Evolutionary conservation across 2,329 filamentous ascomycete species (phyloP), one percentile per base, ranked within the genome.

Genomic region (Aspergillus ruber): DNA sequence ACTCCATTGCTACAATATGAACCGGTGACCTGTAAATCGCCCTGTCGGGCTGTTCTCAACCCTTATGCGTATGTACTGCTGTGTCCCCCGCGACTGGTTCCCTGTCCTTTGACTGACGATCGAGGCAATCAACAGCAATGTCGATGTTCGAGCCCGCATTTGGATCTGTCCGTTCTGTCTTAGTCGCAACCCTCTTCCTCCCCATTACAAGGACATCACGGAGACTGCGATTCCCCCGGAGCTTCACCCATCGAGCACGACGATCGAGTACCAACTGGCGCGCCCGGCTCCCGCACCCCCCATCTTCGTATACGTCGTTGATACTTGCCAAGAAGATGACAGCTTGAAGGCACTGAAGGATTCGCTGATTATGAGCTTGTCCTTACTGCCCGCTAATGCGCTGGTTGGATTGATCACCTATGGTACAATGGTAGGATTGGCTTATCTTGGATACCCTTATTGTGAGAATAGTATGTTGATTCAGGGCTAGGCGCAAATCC

Each of bases 21-120:
- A 72, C 93, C 93, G 15, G 89, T 98, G 38, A 90, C 88, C 52
- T 98, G 93, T 83, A 96, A 96, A 73, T 82, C 87, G 67, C 93
- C 93, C 52, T 98, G 93, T 72, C 86, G 90, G 70, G 91, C 91
- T 46, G 90, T 97, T 33, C 78, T 98, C 68, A 98, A 98, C 68
- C 93, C 93, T 40, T 97, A 90, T 77, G 96, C 91, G 90, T 94
- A 79, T 63, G 81, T 50, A 20, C 38, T 36, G 12, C 20, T 40
- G 36, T 39, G 2, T 39, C 39, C 51, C 23, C 25, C 40, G 29
- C n/a, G 20, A 15, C 36, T 13, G n/a, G 38, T 12, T 20, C 12
- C 39, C 33, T 48, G 32, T 47, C 44, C 46, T 51, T 20, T 41
- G 47, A 60, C 64, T 65, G 46, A 66, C 54, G 40, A 15, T 46